These are phyloP conservation scores for Poa annua DNA, from an alignment of 176 grass and related monocot genomes.

Conservation along the genomic window DNA sequence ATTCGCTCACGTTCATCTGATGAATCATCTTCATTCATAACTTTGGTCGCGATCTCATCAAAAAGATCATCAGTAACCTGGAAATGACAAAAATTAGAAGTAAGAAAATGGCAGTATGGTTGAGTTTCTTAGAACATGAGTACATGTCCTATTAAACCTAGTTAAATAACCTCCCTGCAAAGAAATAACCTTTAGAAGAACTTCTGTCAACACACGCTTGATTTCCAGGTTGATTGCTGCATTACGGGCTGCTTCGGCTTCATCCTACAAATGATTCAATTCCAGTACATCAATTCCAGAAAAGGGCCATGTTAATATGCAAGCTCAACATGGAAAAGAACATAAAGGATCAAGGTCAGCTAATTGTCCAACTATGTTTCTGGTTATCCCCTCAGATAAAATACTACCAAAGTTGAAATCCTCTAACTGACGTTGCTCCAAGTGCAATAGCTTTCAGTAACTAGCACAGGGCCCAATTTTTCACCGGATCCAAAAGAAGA, in stretches of 20 bases:
- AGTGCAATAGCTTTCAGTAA: conserved; percentile 22
- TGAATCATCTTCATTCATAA: conserved; percentile 81
- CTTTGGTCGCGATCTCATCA: conserved; percentile 88
- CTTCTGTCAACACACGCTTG: conserved; percentile 94
- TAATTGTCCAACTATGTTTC: conserved; percentile 1
- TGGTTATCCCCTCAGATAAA: conserved; percentile 19
- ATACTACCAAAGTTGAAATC: conserved; percentile 10
- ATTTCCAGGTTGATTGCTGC: conserved; percentile 90
- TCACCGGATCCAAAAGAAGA: not conserved
- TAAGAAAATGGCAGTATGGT: conserved; percentile 7
- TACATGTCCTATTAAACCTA: conserved; percentile 27
- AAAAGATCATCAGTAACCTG: conserved; percentile 99
- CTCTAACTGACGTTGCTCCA: not conserved
- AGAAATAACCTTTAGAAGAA: conserved; percentile 81
- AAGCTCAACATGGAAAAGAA: conserved; percentile 14
- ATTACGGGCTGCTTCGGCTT: conserved; percentile 58
- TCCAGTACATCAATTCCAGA: conserved; percentile 36
- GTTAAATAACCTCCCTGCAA: conserved; percentile 1
- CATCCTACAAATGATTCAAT: conserved; percentile 64
- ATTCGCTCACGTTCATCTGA: conserved; percentile 62
- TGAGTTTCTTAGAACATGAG: conserved; percentile 23
- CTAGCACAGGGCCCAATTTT: not conserved
- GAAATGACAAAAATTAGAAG: conserved; percentile 6
- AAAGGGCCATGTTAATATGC: not conserved
- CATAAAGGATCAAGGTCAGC: not conserved